Evolutionary conservation across 768 basidiomycete species (phyloP).

Genomic region (Dacryopinax primogenitus): DNA sequence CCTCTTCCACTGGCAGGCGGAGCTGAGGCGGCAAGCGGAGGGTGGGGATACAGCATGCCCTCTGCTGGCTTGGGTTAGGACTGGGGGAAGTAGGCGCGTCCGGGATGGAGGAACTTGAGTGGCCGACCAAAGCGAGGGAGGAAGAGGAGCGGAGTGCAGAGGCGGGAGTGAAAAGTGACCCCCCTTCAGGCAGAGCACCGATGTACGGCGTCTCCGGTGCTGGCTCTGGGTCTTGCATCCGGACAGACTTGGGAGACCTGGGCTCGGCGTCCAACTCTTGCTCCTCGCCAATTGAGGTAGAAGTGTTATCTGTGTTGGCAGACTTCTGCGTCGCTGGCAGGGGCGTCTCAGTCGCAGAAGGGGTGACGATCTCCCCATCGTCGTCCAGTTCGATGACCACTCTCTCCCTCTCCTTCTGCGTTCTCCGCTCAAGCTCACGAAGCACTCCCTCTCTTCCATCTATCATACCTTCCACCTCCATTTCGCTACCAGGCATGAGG

Average conservation of each 20-base stretch:
- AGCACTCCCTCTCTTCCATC: not conserved
- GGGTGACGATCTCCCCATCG: not conserved
- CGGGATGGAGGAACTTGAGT: not conserved
- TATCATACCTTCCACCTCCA: not conserved
- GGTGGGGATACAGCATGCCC: not conserved
- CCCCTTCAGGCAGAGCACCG: not conserved
- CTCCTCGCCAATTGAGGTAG: no score
- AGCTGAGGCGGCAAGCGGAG: not conserved
- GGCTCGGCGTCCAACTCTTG: not conserved
- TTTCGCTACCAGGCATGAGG: not conserved
- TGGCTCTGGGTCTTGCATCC: not conserved
- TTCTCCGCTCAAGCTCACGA: not conserved
- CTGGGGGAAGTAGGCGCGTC: not conserved
- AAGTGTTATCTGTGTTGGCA: no score
- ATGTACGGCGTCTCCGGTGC: not conserved
- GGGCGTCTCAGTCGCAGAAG: not conserved
- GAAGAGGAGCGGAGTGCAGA: not conserved
- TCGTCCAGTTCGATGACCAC: not conserved
- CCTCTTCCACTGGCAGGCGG: not conserved
- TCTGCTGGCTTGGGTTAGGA: constrained; percentile 4
- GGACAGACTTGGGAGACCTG: not conserved
- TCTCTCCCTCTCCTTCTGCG: not conserved
- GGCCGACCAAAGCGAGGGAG: not conserved
- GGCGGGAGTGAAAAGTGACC: constrained; percentile 1
- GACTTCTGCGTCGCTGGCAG: no score